Evolutionary conservation across 805 yeast species (phyloP).

Genomic region (Lipomyces yamanashiensis): DNA sequence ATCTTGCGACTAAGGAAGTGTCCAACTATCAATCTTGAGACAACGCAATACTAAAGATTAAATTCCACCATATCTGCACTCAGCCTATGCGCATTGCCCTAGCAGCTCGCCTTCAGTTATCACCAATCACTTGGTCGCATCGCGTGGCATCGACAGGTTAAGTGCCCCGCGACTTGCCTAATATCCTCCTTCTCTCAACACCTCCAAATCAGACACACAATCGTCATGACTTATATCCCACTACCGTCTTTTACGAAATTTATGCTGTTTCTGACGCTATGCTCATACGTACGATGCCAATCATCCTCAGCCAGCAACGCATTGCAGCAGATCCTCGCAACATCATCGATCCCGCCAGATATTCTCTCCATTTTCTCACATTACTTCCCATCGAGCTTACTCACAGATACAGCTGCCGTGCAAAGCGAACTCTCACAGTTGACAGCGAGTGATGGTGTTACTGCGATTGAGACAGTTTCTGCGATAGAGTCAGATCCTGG

Average conservation of each 20-base stretch:
- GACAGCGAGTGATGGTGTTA: conserved; percentile 17
- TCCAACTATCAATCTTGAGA: no score
- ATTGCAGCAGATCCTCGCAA: conserved; percentile 8
- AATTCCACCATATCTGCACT: no score
- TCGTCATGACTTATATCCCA: neutral
- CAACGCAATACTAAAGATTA: no score
- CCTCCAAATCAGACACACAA: neutral
- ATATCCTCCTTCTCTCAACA: neutral
- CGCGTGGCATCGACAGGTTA: neutral
- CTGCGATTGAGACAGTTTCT: neutral
- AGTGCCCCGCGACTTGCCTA: neutral
- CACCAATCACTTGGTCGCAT: neutral
- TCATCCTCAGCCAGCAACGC: conserved; percentile 13
- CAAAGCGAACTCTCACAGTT: conserved; percentile 11
- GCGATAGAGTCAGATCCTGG: no score
- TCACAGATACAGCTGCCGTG: conserved; percentile 21
- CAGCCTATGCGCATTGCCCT: neutral
- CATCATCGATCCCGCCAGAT: conserved; percentile 18
- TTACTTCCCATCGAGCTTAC: conserved; percentile 27
- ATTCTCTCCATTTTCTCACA: conserved; percentile 25
- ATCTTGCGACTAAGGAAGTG: no score
- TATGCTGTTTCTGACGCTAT: neutral
- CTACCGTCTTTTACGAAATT: neutral
- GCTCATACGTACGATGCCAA: neutral
- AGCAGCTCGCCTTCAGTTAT: neutral